These are phyloP conservation scores for Papiliotrema terrestris DNA, from an alignment of 1,284 basidiomycete species.

Conservation along the genomic window DNA sequence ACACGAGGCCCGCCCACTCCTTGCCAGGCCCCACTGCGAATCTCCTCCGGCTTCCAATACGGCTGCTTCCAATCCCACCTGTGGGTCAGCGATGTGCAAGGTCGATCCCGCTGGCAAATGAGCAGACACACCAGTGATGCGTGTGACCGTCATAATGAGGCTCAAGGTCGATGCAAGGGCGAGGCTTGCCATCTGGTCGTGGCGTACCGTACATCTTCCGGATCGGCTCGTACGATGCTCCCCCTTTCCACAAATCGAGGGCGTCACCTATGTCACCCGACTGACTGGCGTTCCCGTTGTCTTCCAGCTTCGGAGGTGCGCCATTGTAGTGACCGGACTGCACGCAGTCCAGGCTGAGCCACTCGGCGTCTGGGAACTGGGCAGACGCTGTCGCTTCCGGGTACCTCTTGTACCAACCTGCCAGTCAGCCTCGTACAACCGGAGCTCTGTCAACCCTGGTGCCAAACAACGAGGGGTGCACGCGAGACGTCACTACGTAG, in stretches of 20 bases:
- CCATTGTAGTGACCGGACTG: slow-evolving; percentile 9
- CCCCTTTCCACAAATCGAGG: slow-evolving; percentile 1
- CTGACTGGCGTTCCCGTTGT: neutral
- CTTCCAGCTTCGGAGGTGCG: neutral
- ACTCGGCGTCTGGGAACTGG: slow-evolving; percentile 5
- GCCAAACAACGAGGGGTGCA: too few species aligned
- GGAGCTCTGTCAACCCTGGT: neutral
- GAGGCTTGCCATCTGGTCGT: slow-evolving; percentile 1
- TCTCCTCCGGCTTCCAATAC: slow-evolving; percentile 13
- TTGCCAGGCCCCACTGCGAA: slow-evolving; percentile 13
- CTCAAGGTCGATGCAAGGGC: slow-evolving; percentile 18
- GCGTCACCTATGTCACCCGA: neutral
- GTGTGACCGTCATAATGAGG: slow-evolving; percentile 15
- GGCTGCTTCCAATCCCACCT: neutral
- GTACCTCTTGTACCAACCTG: slow-evolving; percentile 2
- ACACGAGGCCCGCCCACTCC: neutral
- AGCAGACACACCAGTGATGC: neutral
- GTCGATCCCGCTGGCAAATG: neutral
- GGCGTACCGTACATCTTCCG: slow-evolving; percentile 9
- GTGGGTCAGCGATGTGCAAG: neutral
- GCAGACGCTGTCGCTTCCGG: slow-evolving; percentile 2
- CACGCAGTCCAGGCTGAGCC: slow-evolving; percentile 9
- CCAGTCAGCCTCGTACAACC: neutral
- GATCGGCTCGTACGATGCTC: slow-evolving; percentile 4
- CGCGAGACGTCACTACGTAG: too few species aligned